Base-by-base conservation (phyloP, 768 basidiomycete genomes). In the Suillus alpinus region DNA sequence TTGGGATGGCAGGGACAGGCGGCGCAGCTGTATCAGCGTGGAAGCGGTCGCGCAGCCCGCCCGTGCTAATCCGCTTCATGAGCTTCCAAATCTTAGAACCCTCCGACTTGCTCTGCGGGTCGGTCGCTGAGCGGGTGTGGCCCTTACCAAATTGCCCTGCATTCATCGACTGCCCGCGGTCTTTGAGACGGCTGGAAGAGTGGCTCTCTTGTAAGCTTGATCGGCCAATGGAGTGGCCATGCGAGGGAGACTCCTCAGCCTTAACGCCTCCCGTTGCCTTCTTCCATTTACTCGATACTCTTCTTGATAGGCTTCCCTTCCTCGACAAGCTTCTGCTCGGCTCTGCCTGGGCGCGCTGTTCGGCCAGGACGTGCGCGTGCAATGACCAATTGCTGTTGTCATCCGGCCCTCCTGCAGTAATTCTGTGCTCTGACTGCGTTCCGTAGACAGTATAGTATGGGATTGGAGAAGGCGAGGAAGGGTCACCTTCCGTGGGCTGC, bases 41-140 rank as follows among this genome's bases (percentile, higher is more conserved):
- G 41, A 63, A 68, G 65, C 80, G 84, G 18, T 89, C 88, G 59
- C 85, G 80, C 46, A 89, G 71, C 9, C 79, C 85, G 8, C 86
- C 84, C 0, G 83, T 81, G 62, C 87, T 89, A 62, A 91, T 83
- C 43, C 86, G 80, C 70, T 88, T 89, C 79, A 91, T 80, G 56
- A 91, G 68, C 71, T 80, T 86, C 87, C 87, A 89, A 2, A 89
- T 70, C 65, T 78, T 84, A 53, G 76, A 77, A 7, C 79, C 76
- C 6, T 78, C 75, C 6, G 67, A 64, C 39, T 62, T 60, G 39
- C 18, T 41, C 58, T 50, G 57, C 1, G 50, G 44, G 44, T 58
- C 57, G 6, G 57, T 58, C 50, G 2, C 23, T 50, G 57, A 50
- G 57, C 34, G 44, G n/a, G 20, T 32, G 26, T 51, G 56, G 4